Conservation (phyloP, 495 filamentous ascomycete genomes). For the Aspergillus hancockii region DNA sequence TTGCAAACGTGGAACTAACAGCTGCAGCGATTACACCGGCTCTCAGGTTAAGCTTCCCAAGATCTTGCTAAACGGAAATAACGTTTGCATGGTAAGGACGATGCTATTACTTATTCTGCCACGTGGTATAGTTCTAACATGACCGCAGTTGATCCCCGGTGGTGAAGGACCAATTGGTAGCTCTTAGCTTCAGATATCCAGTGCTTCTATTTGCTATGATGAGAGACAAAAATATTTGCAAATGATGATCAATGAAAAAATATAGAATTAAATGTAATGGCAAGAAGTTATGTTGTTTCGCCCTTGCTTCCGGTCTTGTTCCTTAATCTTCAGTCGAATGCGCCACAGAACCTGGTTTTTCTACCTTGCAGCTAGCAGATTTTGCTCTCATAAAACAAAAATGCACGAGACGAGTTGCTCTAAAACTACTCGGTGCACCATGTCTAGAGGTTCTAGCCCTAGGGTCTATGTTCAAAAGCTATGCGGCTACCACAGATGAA, state of each 20-base stretch:
- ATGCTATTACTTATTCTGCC: background rate
- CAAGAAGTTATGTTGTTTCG: conserved; percentile 5
- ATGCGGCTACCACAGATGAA: no score
- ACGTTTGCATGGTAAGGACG: conserved; percentile 89
- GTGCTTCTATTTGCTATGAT: conserved; percentile 17
- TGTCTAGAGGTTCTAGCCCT: no score
- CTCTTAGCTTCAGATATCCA: conserved; percentile 26
- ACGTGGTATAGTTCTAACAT: background rate
- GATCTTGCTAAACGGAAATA: conserved; percentile 97
- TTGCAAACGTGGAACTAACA: conserved; percentile 22
- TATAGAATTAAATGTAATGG: conserved; percentile 21
- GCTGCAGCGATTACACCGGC: conserved; percentile 81
- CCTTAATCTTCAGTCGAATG: background rate
- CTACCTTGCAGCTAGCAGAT: background rate
- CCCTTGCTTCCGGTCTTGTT: background rate
- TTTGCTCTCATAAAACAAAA: background rate
- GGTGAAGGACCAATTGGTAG: conserved; percentile 69
- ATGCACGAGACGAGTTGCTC: no score
- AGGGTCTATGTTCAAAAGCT: no score
- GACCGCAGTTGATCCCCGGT: conserved; percentile 75
- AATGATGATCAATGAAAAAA: conserved; percentile 37
- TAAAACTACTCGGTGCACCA: no score
- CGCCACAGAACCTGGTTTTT: background rate
- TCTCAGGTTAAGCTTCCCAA: conserved; percentile 84
- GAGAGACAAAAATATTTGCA: conserved; percentile 27